Evolutionary conservation across 1,284 basidiomycete genomes (phyloP).

Genomic region (Volvariella volvacea): DNA sequence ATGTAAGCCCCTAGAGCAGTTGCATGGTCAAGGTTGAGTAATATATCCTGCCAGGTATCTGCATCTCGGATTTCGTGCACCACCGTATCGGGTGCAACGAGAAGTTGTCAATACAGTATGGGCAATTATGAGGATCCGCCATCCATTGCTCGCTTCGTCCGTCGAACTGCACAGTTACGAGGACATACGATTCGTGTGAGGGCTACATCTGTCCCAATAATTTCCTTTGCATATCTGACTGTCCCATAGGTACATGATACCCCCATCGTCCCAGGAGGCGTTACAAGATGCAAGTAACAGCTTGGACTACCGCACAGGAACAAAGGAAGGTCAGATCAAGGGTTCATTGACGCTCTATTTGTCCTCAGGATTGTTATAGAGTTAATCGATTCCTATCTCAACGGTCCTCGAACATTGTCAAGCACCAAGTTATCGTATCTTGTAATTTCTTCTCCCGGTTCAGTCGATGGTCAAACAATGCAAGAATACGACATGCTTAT

Average conservation of each 20-base stretch:
- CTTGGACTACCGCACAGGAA: slow-evolving; percentile 43
- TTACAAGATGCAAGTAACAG: slow-evolving; percentile 40
- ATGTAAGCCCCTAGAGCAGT: slow-evolving; percentile 44
- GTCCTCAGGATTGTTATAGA: slow-evolving; percentile 27
- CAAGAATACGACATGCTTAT: slow-evolving; percentile 51
- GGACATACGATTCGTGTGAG: slow-evolving; percentile 61
- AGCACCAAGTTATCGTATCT: slow-evolving; percentile 66
- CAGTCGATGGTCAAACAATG: not conserved
- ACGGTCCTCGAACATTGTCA: slow-evolving; percentile 68
- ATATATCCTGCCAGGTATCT: slow-evolving; percentile 53
- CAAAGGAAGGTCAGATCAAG: slow-evolving; percentile 42
- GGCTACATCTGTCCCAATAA: slow-evolving; percentile 9
- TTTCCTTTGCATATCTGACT: slow-evolving; percentile 6
- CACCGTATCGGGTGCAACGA: slow-evolving; percentile 30
- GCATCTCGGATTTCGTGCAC: slow-evolving; percentile 59
- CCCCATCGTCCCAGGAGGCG: slow-evolving; percentile 36
- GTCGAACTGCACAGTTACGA: slow-evolving; percentile 58
- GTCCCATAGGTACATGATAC: slow-evolving; percentile 38
- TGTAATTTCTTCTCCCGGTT: slow-evolving; percentile 39
- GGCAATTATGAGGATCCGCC: slow-evolving; percentile 60
- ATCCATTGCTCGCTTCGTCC: slow-evolving; percentile 59
- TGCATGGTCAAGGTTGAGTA: not conserved
- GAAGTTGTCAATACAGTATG: slow-evolving; percentile 53
- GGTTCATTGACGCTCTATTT: slow-evolving; percentile 3
- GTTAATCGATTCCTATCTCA: slow-evolving; percentile 63